These are phyloP conservation scores for Neurospora pannonica DNA, from an alignment of 495 filamentous ascomycete genomes.

Conservation along the genomic window DNA sequence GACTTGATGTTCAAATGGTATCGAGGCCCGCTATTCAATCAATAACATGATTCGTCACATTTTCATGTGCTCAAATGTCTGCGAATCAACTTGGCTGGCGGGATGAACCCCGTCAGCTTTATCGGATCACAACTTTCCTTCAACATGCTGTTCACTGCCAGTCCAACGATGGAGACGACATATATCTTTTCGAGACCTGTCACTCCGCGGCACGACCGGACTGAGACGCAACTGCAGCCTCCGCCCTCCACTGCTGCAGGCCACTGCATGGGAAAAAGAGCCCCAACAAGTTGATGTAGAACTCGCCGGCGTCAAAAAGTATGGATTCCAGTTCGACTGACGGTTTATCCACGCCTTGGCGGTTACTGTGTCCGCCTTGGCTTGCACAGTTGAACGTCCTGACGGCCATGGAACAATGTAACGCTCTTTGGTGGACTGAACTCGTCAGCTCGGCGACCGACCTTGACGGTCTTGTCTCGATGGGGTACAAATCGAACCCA, in stretches of 20 bases:
- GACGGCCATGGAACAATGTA: neutral
- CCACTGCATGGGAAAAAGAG: neutral
- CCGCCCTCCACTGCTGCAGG: neutral
- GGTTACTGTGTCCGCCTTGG: neutral
- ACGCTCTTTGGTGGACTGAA: neutral
- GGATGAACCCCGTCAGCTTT: neutral
- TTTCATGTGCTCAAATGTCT: neutral
- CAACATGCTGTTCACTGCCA: neutral
- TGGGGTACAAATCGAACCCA: no score
- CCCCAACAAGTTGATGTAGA: no score
- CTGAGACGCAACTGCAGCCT: neutral
- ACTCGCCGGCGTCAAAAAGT: neutral
- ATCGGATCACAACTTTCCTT: neutral
- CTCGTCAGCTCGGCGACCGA: neutral
- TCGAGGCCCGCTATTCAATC: neutral
- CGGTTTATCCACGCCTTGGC: neutral
- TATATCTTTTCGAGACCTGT: neutral
- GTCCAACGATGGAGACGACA: neutral
- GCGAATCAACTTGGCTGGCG: neutral
- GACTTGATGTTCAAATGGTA: neutral
- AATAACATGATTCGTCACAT: neutral
- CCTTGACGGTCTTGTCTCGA: neutral
- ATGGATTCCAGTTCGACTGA: neutral
- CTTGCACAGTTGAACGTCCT: neutral
- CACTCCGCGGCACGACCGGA: neutral